Evolutionary conservation across 257 asterid species (phyloP).

Genomic region (Solanum phureja): DNA sequence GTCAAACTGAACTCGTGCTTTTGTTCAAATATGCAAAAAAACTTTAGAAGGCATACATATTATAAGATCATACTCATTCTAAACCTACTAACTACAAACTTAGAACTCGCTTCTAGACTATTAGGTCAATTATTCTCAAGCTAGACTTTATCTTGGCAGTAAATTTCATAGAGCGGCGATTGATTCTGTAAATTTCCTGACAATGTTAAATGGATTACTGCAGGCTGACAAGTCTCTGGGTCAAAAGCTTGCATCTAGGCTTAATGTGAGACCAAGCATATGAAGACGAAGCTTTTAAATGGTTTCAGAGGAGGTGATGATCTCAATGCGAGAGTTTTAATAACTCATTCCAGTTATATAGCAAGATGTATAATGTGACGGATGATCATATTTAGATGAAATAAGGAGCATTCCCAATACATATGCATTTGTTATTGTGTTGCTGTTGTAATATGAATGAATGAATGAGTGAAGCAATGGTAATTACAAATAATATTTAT

Average conservation of each 20-base stretch:
- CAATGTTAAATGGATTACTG: background rate
- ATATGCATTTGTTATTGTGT: background rate
- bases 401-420: background rate
- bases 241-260: constrained; percentile 25
- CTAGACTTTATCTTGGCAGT: background rate
- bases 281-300: background rate
- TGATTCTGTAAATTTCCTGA: background rate
- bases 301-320: background rate
- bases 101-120: background rate
- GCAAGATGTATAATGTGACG: background rate
- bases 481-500: background rate
- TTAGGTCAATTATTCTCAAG: background rate
- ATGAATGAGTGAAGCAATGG: background rate
- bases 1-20: background rate
- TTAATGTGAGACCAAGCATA: constrained; percentile 21
- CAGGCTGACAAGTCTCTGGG: constrained; percentile 25
- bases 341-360: background rate
- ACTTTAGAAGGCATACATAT: background rate
- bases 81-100: background rate
- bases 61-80: background rate
- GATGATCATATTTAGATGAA: background rate
- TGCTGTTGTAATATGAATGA: background rate
- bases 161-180: background rate
- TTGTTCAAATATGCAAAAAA: background rate
- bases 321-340: background rate